Evolutionary conservation across 495 filamentous ascomycete species (phyloP).

Genomic region (Pseudomonodictys pantanalensis): DNA sequence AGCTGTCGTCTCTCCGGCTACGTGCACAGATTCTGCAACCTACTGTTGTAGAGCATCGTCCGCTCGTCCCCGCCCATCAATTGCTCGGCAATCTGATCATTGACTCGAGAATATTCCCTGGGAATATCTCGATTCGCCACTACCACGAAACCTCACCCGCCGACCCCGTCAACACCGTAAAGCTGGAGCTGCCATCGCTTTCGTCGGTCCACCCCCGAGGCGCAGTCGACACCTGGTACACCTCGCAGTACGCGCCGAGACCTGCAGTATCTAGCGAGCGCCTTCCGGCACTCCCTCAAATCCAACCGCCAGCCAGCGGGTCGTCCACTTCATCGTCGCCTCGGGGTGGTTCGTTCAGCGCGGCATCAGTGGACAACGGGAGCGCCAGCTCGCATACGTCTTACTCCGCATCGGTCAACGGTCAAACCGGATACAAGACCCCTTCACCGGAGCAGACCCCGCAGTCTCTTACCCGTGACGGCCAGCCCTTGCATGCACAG

Average conservation of each 20-base stretch:
- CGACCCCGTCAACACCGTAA: conserved; percentile 68
- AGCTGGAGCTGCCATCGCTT: conserved; percentile 96
- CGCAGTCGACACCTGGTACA: conserved; percentile 76
- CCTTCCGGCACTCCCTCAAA: conserved; percentile 71
- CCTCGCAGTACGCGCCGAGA: conserved; percentile 66
- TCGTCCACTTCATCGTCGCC: conserved; percentile 66
- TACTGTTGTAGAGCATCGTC: conserved; percentile 34
- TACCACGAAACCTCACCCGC: conserved; percentile 18
- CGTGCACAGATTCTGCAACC: conserved; percentile 36
- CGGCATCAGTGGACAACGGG: conserved; percentile 44
- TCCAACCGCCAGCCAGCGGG: conserved; percentile 57
- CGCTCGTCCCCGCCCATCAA: conserved; percentile 17
- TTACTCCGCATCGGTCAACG: conserved; percentile 52
- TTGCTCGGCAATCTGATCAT: conserved; percentile 26
- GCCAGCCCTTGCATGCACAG: conserved; percentile 34
- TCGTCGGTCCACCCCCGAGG: conserved; percentile 88
- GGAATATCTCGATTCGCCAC: conserved; percentile 19
- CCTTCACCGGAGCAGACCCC: conserved; percentile 49
- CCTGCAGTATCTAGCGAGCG: conserved; percentile 70
- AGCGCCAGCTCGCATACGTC: conserved; percentile 44
- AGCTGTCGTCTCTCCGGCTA: conserved; percentile 32
- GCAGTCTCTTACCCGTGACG: conserved; percentile 31
- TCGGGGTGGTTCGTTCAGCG: conserved; percentile 65
- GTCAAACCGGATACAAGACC: conserved; percentile 46
- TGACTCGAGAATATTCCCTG: conserved; percentile 29